Percentiles rank a stretch among this genome's conserved stretches.
Conservation (phyloP, 371 early-diverging fungal genomes). For the Catenaria anguillulae region DNA sequence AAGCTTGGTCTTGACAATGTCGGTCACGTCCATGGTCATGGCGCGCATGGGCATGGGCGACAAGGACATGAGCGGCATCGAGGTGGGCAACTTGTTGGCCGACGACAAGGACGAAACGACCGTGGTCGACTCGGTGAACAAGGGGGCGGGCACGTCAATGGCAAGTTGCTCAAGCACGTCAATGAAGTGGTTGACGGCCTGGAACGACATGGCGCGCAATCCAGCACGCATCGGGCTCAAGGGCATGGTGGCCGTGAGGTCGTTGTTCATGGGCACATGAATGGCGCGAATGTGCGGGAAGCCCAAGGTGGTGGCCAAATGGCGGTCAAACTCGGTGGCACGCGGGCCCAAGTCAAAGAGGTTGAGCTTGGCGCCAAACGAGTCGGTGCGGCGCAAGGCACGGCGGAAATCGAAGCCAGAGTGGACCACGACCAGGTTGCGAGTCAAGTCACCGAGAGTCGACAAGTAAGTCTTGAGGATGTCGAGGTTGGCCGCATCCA, state of each 20-base stretch:
- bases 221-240: too few relatives aligned
- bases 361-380: not conserved
- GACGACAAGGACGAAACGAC: not conserved
- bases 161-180: not conserved
- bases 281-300: not conserved
- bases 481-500: not conserved
- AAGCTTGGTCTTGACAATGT: not conserved
- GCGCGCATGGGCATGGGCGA: not conserved
- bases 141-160: not conserved
- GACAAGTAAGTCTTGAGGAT: not conserved
- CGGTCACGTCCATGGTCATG: not conserved
- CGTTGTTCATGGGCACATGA: constrained; percentile 2
- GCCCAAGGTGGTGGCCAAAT: not conserved
- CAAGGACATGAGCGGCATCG: not conserved
- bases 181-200: not conserved
- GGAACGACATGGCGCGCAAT: not conserved
- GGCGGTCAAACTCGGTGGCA: constrained; percentile 1
- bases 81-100: too few relatives aligned
- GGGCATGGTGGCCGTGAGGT: too few relatives aligned
- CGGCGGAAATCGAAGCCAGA: not conserved
- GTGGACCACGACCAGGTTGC: constrained; percentile 1
- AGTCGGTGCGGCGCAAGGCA: not conserved
- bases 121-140: too few relatives aligned
- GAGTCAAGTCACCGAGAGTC: not conserved
- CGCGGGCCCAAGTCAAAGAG: constrained; percentile 1